Percentiles rank a stretch among this genome's conserved stretches.
phyloP scores from a whole-genome alignment of 129 eudicot genomes.

The Lonicera japonica region DNA sequence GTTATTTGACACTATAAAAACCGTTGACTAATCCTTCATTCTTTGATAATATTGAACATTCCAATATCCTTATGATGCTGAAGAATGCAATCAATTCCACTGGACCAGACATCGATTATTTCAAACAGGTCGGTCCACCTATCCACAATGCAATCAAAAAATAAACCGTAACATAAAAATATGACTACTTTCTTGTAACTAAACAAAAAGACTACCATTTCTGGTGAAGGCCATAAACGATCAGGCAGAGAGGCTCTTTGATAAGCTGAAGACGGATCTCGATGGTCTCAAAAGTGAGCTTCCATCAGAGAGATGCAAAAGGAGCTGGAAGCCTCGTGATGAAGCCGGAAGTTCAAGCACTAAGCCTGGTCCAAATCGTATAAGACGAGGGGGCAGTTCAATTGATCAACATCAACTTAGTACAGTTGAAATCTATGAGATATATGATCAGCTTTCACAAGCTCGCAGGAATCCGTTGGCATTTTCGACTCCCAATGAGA shows the following conservation, averaged over 20 bases:
- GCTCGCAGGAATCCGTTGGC: conserved; percentile 7
- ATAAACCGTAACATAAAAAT: not conserved
- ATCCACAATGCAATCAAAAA: not conserved
- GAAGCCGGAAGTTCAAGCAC: not conserved
- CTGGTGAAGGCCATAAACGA: conserved; percentile 16
- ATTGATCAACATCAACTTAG: no score
- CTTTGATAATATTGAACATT: conserved; percentile 5
- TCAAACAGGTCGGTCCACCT: conserved; percentile 19
- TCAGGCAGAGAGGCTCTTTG: conserved; percentile 15
- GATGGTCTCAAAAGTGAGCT: conserved; percentile 7
- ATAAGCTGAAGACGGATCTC: conserved; percentile 13
- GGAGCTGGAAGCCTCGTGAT: conserved; percentile 21
- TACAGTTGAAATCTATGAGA: not conserved
- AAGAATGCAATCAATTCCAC: conserved; percentile 21
- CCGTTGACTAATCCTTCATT: not conserved
- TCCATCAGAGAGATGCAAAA: conserved; percentile 4
- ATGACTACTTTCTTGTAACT: not conserved
- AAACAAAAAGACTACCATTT: not conserved
- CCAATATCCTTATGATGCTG: conserved; percentile 10
- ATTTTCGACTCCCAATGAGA: not conserved
- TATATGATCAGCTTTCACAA: no score
- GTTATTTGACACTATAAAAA: not conserved
- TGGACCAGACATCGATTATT: conserved; percentile 9
- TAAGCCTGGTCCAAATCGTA: not conserved
- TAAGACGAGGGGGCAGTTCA: no score